Percentiles rank a stretch among this genome's conserved stretches.
Evolutionary conservation across 805 yeast genomes (phyloP).

Genomic region (Zygosaccharomyces bisporus): DNA sequence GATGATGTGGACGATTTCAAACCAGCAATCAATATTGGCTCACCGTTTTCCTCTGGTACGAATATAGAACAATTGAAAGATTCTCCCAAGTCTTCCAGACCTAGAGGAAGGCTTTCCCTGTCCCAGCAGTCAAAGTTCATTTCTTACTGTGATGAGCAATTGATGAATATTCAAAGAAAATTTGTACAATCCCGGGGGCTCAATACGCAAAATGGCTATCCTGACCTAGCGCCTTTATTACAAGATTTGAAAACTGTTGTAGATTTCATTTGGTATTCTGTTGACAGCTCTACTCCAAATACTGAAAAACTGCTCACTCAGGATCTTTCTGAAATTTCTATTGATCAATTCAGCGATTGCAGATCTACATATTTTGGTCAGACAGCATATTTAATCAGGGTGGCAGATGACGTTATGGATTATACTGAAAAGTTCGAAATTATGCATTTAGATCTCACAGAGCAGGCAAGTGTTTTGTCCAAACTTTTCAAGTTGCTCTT

Average conservation of each 20-base stretch:
- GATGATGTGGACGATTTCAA: slow-evolving; percentile 33
- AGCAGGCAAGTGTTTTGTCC: slow-evolving; percentile 32
- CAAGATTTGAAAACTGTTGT: slow-evolving; percentile 47
- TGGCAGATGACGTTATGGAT: slow-evolving; percentile 66
- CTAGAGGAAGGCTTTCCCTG: slow-evolving; percentile 33
- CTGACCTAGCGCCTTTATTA: slow-evolving; percentile 36
- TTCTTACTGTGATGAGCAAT: slow-evolving; percentile 50
- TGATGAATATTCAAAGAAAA: slow-evolving; percentile 52
- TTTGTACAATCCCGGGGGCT: slow-evolving; percentile 46
- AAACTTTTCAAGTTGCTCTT: slow-evolving; percentile 39
- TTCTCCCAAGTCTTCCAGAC: slow-evolving; percentile 15
- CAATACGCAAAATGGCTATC: slow-evolving; percentile 33
- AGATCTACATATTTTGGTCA: slow-evolving; percentile 50
- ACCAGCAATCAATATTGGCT: slow-evolving; percentile 29
- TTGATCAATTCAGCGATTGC: slow-evolving; percentile 8
- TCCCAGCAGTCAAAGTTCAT: slow-evolving; percentile 56
- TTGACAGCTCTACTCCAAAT: slow-evolving; percentile 36
- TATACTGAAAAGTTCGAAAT: slow-evolving; percentile 46
- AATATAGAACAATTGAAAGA: slow-evolving; percentile 8
- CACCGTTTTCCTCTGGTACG: slow-evolving; percentile 32
- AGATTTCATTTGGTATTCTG: slow-evolving; percentile 60
- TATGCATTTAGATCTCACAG: slow-evolving; percentile 17
- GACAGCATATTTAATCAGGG: slow-evolving; percentile 53
- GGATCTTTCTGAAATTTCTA: slow-evolving; percentile 12
- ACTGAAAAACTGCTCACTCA: slow-evolving; percentile 25